phyloP scores from a whole-genome alignment of 495 filamentous ascomycete genomes.

The Podospora australis region DNA sequence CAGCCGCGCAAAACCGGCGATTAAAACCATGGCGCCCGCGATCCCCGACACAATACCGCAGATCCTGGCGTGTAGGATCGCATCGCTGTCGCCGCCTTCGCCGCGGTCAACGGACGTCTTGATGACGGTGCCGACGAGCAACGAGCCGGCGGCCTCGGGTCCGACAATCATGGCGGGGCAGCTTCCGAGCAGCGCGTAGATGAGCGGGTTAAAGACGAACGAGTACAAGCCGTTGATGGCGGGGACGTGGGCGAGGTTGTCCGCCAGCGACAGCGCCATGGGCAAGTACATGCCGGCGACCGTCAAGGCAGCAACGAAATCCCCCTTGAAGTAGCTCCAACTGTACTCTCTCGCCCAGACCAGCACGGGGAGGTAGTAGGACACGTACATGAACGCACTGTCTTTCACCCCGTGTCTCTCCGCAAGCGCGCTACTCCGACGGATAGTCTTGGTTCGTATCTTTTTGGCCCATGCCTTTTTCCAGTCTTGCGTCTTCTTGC shows the following conservation, averaged over 20 bases:
- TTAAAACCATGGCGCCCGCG: constrained; percentile 77
- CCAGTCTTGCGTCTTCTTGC: constrained; percentile 26
- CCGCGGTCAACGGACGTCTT: constrained; percentile 65
- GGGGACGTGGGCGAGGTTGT: constrained; percentile 88
- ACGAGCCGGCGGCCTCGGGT: constrained; percentile 87
- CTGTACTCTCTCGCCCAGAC: constrained; percentile 84
- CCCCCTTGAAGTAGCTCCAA: constrained; percentile 73
- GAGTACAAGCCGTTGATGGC: constrained; percentile 93
- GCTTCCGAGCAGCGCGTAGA: constrained; percentile 85
- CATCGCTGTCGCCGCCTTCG: constrained; percentile 65
- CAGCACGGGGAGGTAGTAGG: constrained; percentile 87
- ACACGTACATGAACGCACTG: constrained; percentile 63
- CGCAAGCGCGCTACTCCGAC: constrained; percentile 56
- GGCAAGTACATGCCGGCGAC: constrained; percentile 97
- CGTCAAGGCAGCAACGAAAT: constrained; percentile 79
- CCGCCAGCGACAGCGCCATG: constrained; percentile 90
- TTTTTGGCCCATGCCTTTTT: constrained; percentile 27
- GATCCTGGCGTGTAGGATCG: constrained; percentile 63
- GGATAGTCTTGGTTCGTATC: constrained; percentile 53
- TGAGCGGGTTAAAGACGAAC: constrained; percentile 84
- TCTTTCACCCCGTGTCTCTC: constrained; percentile 54
- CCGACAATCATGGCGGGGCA: constrained; percentile 92
- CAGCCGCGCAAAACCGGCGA: constrained; percentile 76
- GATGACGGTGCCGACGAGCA: constrained; percentile 84
- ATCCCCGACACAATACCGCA: constrained; percentile 86